Base-by-base conservation (phyloP, 805 yeast species). In the Hanseniaspora nectarophila region DNA sequence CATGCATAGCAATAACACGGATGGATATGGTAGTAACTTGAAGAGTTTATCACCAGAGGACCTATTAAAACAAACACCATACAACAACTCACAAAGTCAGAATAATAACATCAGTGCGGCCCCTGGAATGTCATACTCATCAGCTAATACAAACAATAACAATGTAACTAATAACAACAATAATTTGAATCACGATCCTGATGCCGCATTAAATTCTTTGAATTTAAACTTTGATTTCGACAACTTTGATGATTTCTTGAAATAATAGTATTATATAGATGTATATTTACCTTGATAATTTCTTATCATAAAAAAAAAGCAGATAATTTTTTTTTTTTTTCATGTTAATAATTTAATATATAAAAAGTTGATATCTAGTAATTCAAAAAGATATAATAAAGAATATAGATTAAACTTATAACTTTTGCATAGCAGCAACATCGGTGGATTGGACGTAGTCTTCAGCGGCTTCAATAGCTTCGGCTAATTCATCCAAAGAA, bases 381-480 rank as follows among this genome's bases (percentile, higher is more conserved):
- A n/a, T n/a, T n/a, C n/a, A n/a, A n/a, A n/a, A n/a, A n/a, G n/a
- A n/a, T n/a, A n/a, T n/a, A n/a, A n/a, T n/a, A n/a, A n/a, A n/a
- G n/a, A n/a, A n/a, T 31, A 31, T 31, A 43, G 52, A 59, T 72
- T 7, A 24, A 28, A 13, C 49, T 43, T 87, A 90, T 75, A 90
- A 79, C 78, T 90, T 90, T 74, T 77, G 84, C 97, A 90, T 90
- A 73, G 98, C 98, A 73, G 95, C 95, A 72, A 92, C 72, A 73
- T 92, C 99, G 60, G 96, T 85, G 65, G 97, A 90, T 81, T 92
- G 99, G 68, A 92, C 97, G 77, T 88, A 94, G 77, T 92, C 99
- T 80, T 92, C 98, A 71, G 85, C 95, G 68, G 82, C 97, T 70
- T 76, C 82, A 61, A 80, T 76, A 56, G 65, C 66, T 60, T 73